Base-by-base conservation (phyloP, 768 basidiomycete species). In the Termitomyces sp. region DNA sequence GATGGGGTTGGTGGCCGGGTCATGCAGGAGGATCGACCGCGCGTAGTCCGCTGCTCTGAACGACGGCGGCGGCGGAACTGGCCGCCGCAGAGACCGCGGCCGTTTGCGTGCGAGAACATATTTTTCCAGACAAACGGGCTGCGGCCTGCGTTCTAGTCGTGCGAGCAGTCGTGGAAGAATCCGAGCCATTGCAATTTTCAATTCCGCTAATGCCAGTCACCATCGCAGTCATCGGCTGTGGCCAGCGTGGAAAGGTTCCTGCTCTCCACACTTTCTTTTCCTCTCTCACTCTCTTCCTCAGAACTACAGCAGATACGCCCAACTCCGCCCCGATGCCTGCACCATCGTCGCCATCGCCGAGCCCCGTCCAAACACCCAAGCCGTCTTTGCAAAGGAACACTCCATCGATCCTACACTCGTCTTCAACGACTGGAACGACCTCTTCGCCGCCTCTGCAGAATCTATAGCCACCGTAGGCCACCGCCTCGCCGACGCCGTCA, bases 301-400 rank as follows among this genome's bases (percentile, higher is more conserved):
- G 87, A 71, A 68, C 21, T 95, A 94, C 62, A 78, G 86, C 0
- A 59, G 58, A 31, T 92, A 89, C 63, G 84, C 90, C 0, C 70
- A 85, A 34, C 55, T 71, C 17, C 72, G 76, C 47, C 91, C 93
- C 3, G 71, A 81, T 4, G 70, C 71, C 29, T 90, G 89, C 78
- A 89, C 83, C 67, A 78, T 95, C 41, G 87, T 94, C 17, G 86
- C 92, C 21, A 88, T 95, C 56, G 92, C 90, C 16, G 93, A 95
- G 60, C 92, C 92, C 3, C 83, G 90, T 19, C 77, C 79, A 4
- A 80, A 84, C 56, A 86, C 91, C 2, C 83, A 81, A 50, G 68
- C 75, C 37, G 69, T 75, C 57, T 86, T 92, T 62, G 82, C 85
- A 6, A 67, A 77, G 17, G 66, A 72, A 0, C 81, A 92, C 64